Base-by-base conservation (phyloP, 805 yeast species). In the Candida fluviatilis region DNA sequence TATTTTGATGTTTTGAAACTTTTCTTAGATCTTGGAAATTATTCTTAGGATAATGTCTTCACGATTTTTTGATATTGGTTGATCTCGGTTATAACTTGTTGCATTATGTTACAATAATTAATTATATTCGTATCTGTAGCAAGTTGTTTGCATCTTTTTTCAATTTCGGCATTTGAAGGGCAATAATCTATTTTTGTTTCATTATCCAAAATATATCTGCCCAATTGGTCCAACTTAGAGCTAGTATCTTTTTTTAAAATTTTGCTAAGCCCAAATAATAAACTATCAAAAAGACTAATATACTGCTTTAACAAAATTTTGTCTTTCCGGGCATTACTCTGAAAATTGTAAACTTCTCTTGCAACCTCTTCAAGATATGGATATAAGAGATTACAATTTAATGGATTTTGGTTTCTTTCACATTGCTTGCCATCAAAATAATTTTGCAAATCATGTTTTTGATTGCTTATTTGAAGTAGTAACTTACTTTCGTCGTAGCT, bases 211-310 rank as follows among this genome's bases (percentile, higher is more conserved):
- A 26, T 26, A 13, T 12, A 13, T 26, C 15, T 10, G 7, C 29
- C 29, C n/a, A 26, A 13, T 26, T 26, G 29, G 15, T 7, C 13
- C 13, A 26, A 7, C n/a, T 26, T 13, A 5, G 29, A 8, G 15
- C 29, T 26, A 8, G 29, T 26, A 13, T 26, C 15, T 13, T 46
- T 65, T 23, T 64, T 64, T 44, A 49, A 49, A 24, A 60, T 65
- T 1, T 51, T 64, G 15, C 43, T 65, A 23, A 58, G 55, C 31
- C 70, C 71, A 6, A 62, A 68, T 39, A 53, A 64, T 11, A 71
- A 66, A 46, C 64, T 66, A 36, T 54, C 66, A 43, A 65, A 62
- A 6, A 33, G 15, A 14, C 35, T 23, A 4, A 33, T 16, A 16
- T 19, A 19, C 24, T 33, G 27, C 13, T 21, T 13, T n/a, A 33